Base-by-base conservation (phyloP, 1,139 yeast species). In the Ashbya aceris region DNA sequence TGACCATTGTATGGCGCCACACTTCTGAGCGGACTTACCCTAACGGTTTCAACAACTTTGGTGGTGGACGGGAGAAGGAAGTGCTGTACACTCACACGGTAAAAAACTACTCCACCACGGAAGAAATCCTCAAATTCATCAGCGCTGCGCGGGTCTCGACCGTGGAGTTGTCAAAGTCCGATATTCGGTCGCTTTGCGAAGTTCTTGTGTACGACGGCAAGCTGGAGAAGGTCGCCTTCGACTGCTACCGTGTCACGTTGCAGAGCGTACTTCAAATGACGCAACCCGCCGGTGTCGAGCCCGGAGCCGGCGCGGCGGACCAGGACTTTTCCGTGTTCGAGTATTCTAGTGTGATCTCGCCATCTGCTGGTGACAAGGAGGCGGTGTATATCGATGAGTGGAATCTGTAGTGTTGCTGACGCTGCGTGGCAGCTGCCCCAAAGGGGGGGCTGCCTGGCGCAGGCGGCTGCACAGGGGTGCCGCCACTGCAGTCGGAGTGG, bases 191-290 rank as follows among this genome's bases (percentile, higher is more conserved):
- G 0, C 68, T 91, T 23, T 87, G 97, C 62, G 95, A 87, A 50
- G 96, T 91, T 12, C 68, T 91, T 38, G 79, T 83, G 1, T 86
- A 72, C 61, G 98, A 91, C 54, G 96, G 86, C 56, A 83, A 82
- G 60, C 62, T 91, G 43, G 97, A 87, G 57, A 67, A 74, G 44
- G 70, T 78, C 2, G 65, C 71, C 2, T 61, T 70, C 32, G 81
- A 76, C 48, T 70, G 74, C 40, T 78, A 75, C 53, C 73, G 68
- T 51, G 79, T 77, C 1, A 74, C 83, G 2, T 70, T 79, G 68
- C 79, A 69, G 46, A 65, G 69, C 42, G 62, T 67, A 4, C 48
- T 63, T 14, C 69, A 65, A 44, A 49, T 65, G 55, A 62, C 54
- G 36, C 52, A 52, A 23, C 48, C 53, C 12, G 49, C 41, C 4